Base-by-base conservation (phyloP, 108 stramenopile species). In the Cyclotella atomus region DNA sequence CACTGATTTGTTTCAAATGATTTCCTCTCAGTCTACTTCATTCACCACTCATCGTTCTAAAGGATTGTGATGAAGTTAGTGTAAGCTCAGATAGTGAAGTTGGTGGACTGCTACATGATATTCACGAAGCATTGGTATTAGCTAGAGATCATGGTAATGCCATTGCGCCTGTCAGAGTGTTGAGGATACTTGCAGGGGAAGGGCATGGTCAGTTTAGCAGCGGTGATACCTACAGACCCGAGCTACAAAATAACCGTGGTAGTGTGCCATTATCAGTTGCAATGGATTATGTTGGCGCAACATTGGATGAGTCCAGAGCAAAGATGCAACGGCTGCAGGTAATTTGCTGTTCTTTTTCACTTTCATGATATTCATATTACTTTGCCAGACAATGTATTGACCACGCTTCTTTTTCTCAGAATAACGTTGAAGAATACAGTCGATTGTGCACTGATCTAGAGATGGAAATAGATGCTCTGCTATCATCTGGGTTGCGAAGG, bases 161-260 rank as follows among this genome's bases (percentile, higher is more conserved):
- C 1, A 61, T 61, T 44, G 88, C 94, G 32, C 90, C 91, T 23
- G 94, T 91, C 32, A 68, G 94, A 69, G 84, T 95, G 57, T 77
- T 90, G 43, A 62, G 94, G 23, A 95, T 95, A 36, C 79, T 95
- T 7, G 88, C 91, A 36, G 94, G 94, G 15, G 91, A 95, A 70
- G 86, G 88, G 19, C 80, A 59, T 30, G 89, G 90, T 23, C 88
- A 86, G 49, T 95, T 95, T 73, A 86, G 84, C 45, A 53, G 56
- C 20, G n/a, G 57, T 8, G 65, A 82, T 29, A 63, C 21, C 21
- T 43, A 76, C 32, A 17, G 32, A 16, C 20, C 15, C 35, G 50
- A 19, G 23, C 25, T 23, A n/a, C n/a, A n/a, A 27, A 43, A 6
- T 36, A 29, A 29, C 14, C 14, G 30, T 59, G 52, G 56, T 44